These are phyloP conservation scores for Arctium minus DNA, from an alignment of 129 eudicot genomes.

Conservation along the genomic window DNA sequence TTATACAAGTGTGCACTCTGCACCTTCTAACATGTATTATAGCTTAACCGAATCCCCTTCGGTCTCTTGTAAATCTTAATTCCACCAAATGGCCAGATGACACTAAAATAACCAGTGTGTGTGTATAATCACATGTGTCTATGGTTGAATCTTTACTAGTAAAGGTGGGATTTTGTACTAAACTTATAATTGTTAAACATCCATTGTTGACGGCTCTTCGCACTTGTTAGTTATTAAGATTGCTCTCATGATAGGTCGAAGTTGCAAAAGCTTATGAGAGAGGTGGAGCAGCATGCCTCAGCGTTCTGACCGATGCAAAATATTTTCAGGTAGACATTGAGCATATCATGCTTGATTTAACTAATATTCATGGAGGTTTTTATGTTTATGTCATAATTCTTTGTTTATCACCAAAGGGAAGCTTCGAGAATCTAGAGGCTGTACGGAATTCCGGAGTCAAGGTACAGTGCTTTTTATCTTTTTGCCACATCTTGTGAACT, in stretches of 20 bases:
- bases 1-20: too few relatives aligned
- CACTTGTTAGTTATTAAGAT: neutral
- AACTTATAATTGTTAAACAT: neutral
- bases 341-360: neutral
- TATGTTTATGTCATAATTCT: neutral
- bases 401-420: constrained; percentile 49
- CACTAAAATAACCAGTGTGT: too few relatives aligned
- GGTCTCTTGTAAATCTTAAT: too few relatives aligned
- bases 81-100: too few relatives aligned
- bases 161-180: neutral
- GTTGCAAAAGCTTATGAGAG: constrained; percentile 90
- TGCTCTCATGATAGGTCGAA: constrained; percentile 54
- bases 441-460: constrained; percentile 72
- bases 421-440: constrained; percentile 82
- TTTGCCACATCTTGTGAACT: neutral
- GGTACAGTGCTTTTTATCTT: constrained; percentile 28
- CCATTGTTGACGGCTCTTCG: neutral
- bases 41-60: too few relatives aligned
- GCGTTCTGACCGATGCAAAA: constrained; percentile 87
- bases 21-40: too few relatives aligned
- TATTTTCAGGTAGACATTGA: constrained; percentile 62
- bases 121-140: too few relatives aligned
- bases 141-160: neutral
- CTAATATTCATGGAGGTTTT: neutral
- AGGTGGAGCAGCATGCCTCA: constrained; percentile 98